Conservation (phyloP, 192 early-diverging fungal genomes). For the Lunasporangiospora selenospora region DNA sequence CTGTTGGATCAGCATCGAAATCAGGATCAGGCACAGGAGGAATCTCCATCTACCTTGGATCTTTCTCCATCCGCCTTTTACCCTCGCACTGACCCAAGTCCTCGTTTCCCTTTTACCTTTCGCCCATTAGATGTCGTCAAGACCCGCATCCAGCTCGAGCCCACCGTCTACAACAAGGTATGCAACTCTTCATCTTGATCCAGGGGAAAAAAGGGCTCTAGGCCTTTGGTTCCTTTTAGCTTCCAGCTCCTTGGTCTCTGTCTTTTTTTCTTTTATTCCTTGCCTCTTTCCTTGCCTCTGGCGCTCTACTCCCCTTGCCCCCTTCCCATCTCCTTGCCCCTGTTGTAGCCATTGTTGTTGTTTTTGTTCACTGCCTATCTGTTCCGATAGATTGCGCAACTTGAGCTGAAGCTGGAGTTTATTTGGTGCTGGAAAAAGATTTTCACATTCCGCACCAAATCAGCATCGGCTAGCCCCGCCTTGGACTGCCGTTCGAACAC, state of each 20-base stretch:
- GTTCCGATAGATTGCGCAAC: not conserved
- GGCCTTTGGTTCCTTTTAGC: not conserved
- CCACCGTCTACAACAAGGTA: conserved; percentile 43
- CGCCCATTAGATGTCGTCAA: too few species aligned
- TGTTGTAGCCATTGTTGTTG: not conserved
- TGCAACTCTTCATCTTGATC: not conserved
- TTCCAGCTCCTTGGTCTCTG: not conserved
- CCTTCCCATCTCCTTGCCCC: not conserved
- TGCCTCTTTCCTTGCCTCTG: not conserved
- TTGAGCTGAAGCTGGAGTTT: not conserved
- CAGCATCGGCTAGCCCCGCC: too few species aligned
- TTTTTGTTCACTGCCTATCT: not conserved
- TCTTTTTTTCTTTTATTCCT: not conserved
- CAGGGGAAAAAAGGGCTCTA: not conserved
- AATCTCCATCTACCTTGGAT: too few species aligned
- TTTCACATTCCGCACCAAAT: too few species aligned
- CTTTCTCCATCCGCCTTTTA: too few species aligned
- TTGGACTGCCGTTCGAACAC: too few species aligned
- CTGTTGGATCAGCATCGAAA: too few species aligned
- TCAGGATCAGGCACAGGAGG: too few species aligned
- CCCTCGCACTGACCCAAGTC: too few species aligned
- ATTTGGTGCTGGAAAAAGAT: too few species aligned
- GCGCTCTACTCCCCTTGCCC: not conserved
- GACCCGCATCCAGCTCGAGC: conserved; percentile 44
- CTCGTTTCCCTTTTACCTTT: too few species aligned